Conservation (phyloP, 345 rosid species). For the Lepidium aucheri region DNA sequence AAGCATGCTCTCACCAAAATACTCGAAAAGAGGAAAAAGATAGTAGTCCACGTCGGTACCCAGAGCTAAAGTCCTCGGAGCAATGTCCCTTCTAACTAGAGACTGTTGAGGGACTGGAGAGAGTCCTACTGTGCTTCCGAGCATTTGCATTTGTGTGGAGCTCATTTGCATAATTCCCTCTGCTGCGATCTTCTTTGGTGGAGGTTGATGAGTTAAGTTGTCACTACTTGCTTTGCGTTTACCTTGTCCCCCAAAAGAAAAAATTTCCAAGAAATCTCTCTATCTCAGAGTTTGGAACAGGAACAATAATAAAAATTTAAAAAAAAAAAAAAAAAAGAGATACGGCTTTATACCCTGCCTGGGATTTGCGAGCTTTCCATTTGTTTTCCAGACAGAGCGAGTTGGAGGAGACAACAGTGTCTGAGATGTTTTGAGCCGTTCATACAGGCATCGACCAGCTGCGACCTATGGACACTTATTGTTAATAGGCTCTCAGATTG, state of each 20-base stretch:
- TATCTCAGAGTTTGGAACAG: neutral
- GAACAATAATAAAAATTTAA: neutral
- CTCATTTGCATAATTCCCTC: conserved; percentile 48
- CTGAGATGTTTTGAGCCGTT: conserved; percentile 51
- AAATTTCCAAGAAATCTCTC: neutral
- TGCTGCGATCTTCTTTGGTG: conserved; percentile 48
- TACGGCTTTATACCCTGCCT: conserved; percentile 37
- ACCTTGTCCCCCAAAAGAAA: conserved; percentile 34
- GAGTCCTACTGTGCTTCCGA: conserved; percentile 28
- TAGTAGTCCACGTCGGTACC: conserved; percentile 45
- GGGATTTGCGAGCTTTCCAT: conserved; percentile 28
- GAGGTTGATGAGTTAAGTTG: conserved; percentile 57
- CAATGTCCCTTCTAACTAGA: conserved; percentile 27
- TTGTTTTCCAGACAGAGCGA: conserved; percentile 42
- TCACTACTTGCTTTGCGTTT: conserved; percentile 73
- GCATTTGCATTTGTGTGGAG: conserved; percentile 48
- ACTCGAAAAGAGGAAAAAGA: conserved; percentile 49
- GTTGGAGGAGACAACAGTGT: conserved; percentile 43
- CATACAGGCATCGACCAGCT: conserved; percentile 63
- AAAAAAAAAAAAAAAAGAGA: neutral
- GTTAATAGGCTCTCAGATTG: conserved; percentile 13
- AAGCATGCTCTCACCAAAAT: conserved; percentile 66
- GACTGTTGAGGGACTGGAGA: conserved; percentile 34
- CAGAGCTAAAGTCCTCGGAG: conserved; percentile 35
- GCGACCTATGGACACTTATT: conserved; percentile 45